A percentile compares a stretch with the other conserved stretches of the same genome.
Conservation (phyloP, 495 filamentous ascomycete genomes). For the Cercophora samala region DNA sequence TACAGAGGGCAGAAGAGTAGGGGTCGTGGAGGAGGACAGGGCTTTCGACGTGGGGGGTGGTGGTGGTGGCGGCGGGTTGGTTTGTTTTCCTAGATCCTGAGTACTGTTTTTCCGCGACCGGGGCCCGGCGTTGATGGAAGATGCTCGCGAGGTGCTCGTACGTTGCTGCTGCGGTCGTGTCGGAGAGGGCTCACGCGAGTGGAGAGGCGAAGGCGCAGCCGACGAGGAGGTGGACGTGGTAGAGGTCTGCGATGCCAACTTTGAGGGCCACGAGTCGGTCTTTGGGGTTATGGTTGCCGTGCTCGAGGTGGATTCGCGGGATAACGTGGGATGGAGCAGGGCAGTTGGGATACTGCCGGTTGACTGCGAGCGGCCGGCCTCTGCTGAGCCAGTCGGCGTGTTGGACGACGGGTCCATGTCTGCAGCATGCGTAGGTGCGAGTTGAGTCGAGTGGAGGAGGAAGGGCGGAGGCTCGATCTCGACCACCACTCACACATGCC, state of each 20-base stretch:
- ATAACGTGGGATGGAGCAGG: constrained; percentile 25
- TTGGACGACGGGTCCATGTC: constrained; percentile 38
- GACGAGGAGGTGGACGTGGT: constrained; percentile 48
- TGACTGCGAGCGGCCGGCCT: constrained; percentile 16
- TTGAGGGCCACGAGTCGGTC: constrained; percentile 35
- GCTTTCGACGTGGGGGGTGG: constrained; percentile 51
- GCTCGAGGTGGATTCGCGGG: constrained; percentile 38
- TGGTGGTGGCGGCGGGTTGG: constrained; percentile 52
- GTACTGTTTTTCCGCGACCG: constrained; percentile 66
- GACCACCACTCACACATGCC: constrained; percentile 30
- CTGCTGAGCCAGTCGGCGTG: constrained; percentile 19
- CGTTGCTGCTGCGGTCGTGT: constrained; percentile 34
- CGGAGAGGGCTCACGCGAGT: constrained; percentile 53
- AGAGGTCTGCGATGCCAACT: constrained; percentile 28
- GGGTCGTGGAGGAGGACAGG: constrained; percentile 60
- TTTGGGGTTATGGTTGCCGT: constrained; percentile 45
- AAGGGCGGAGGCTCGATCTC: constrained; percentile 22
- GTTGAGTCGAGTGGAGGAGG: constrained; percentile 13
- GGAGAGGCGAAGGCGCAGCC: constrained; percentile 44
- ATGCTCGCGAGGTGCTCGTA: constrained; percentile 28
- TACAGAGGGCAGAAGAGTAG: constrained; percentile 53
- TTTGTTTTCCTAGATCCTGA: constrained; percentile 56
- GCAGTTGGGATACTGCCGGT: not conserved
- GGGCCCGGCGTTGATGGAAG: constrained; percentile 36
- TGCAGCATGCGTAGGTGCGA: constrained; percentile 22